Percentiles rank a stretch among this genome's conserved stretches.
These are phyloP conservation scores for Sclerospora graminicola DNA, from an alignment of 352 stramenopile genomes.

Conservation along the genomic window DNA sequence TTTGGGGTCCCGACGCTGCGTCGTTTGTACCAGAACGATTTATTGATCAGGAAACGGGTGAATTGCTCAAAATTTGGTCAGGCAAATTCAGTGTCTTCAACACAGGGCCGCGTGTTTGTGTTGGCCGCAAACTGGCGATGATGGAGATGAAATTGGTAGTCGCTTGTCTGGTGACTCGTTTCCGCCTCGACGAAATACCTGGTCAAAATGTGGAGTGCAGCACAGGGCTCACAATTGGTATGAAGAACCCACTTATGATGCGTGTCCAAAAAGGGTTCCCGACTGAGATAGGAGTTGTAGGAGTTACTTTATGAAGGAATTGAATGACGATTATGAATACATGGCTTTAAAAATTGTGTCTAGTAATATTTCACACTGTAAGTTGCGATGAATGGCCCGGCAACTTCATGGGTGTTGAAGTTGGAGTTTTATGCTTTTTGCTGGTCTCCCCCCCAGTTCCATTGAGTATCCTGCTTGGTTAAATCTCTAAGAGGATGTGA, in stretches of 20 bases:
- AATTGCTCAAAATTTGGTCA: conserved; percentile 22
- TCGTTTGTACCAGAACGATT: conserved; percentile 34
- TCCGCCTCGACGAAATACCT: conserved; percentile 28
- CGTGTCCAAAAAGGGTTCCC: conserved; percentile 9
- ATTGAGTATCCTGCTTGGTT: too few relatives aligned
- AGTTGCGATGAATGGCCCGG: too few relatives aligned
- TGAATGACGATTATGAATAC: too few relatives aligned
- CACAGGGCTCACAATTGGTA: conserved; percentile 32
- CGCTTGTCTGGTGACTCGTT: conserved; percentile 34
- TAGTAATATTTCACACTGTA: too few relatives aligned
- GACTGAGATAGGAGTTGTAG: conserved; percentile 1
- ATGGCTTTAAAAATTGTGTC: too few relatives aligned
- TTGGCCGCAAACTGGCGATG: conserved; percentile 42
- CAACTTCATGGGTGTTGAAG: too few relatives aligned
- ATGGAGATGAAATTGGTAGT: conserved; percentile 75
- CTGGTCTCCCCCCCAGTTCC: too few relatives aligned
- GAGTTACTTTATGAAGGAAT: too few relatives aligned
- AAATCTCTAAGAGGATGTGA: too few relatives aligned
- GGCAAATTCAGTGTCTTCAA: conserved; percentile 27
- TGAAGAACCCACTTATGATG: conserved; percentile 33
- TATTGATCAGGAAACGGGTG: conserved; percentile 18
- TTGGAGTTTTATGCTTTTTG: too few relatives aligned
- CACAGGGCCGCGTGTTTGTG: conserved; percentile 22
- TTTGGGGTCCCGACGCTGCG: conserved; percentile 32
- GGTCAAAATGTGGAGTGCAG: conserved; percentile 31